These are phyloP conservation scores for Potentilla sterilis DNA, from an alignment of 306 rosid species.

Conservation along the genomic window DNA sequence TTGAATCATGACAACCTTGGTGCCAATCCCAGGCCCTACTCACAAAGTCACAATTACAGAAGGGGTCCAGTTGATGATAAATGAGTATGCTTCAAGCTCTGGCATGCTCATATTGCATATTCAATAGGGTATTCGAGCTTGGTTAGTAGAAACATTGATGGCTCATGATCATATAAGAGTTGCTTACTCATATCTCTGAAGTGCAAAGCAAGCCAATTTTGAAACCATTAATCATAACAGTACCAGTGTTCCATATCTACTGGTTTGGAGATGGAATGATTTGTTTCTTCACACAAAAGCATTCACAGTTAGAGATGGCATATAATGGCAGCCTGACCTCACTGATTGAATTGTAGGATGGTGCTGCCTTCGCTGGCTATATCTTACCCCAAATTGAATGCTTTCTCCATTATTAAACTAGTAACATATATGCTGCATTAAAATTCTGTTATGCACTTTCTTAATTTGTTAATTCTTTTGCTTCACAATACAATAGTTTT, in stretches of 20 bases:
- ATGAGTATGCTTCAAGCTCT: slow-evolving; percentile 26
- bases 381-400: background rate
- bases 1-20: background rate
- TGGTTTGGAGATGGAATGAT: slow-evolving; percentile 14
- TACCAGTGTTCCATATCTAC: slow-evolving; percentile 18
- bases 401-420: background rate
- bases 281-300: slow-evolving; percentile 14
- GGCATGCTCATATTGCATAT: slow-evolving; percentile 12
- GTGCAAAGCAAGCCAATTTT: slow-evolving; percentile 48
- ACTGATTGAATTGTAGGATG: background rate
- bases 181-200: slow-evolving; percentile 40
- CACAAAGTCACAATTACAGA: slow-evolving; percentile 2
- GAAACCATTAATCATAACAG: slow-evolving; percentile 10
- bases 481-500: background rate
- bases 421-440: background rate
- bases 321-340: slow-evolving; percentile 12
- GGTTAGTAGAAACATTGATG: slow-evolving; percentile 17
- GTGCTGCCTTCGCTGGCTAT: background rate
- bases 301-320: slow-evolving; percentile 1
- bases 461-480: background rate
- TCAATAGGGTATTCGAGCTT: slow-evolving; percentile 11
- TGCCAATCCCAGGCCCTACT: slow-evolving; percentile 12
- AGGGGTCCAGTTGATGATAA: slow-evolving; percentile 27
- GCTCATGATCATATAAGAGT: slow-evolving; percentile 13
- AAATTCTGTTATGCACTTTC: background rate